Evolutionary conservation across 169 alveolate species (phyloP), one percentile per base, ranked within the genome.

Genomic region (Neospora caninum): DNA sequence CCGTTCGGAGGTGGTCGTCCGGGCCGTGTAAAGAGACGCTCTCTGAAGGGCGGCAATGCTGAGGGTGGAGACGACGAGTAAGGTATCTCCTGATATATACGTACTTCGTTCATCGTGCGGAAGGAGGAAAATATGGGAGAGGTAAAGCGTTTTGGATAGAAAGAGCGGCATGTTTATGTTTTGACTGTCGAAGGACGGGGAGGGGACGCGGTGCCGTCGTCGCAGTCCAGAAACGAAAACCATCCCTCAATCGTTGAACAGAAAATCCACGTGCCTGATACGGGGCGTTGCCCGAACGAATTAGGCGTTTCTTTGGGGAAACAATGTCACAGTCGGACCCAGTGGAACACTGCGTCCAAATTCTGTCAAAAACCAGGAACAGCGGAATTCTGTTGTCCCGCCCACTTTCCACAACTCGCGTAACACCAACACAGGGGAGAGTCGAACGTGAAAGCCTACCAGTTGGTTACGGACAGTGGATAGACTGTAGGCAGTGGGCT

Each of bases 1-100:
- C 99, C 99, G 88, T 97, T 98, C 96, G 99, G 99, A 86, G 99
- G 99, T 86, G 99, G 99, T 41, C 97, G 99, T 80, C 98, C 99
- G 43, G 99, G 99, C 43, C 98, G 99, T 95, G 99, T 98, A 84
- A 97, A 98, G 98, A 98, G 99, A 96, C 98, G 98, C 98, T 97
- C 93, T 29, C 91, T 89, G 39, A 88, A 82, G 83, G 91, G 93
- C 34, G 94, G 93, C 7, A 88, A 69, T 29, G 88, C 67, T 82
- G 94, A 69, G 69, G 95, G 89, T 22, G 96, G 92, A 27, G 96
- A 82, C 45, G 96, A 94, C 42, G 96, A 94, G 92, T 73, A 82
- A 58, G 70, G 45, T n/a, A 45, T 80, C 18, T 41, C 27, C 54
- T 25, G 36, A n/a, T 88, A 88, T 10, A 29, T 88, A 22, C 27